Base-by-base conservation (phyloP, 192 early-diverging fungal species). In the Podila clonocystis region DNA sequence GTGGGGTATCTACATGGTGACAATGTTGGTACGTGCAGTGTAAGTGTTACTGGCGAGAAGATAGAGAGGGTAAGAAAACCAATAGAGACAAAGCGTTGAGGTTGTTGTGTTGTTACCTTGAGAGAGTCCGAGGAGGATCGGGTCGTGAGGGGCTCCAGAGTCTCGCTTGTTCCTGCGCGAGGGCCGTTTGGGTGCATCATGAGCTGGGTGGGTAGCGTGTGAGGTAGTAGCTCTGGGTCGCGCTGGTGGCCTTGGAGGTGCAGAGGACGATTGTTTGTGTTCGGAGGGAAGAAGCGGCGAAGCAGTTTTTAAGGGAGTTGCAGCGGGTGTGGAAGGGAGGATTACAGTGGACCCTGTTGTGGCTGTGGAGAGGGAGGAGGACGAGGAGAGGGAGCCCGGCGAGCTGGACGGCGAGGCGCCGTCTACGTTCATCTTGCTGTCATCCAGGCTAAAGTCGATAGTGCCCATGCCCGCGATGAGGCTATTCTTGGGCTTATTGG, bases 1-100 rank as follows among this genome's bases (percentile, higher is more conserved):
- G 34, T 29, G 75, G 67, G 26, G 74, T 67, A 33, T 66, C 75
- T 78, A 67, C 3, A 50, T 52, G 5, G 48, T 26, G n/a, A 6
- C 8, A 11, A 55, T 24, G 22, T 9, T 22, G 22, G 52, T 24
- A 11, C 26, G 24, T 55, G 6, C 0, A 2, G n/a, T 55, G 52
- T 55, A 22, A 55, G 6, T 55, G 26, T 26, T 26, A 1, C 2
- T n/a, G 52, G 11, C 12, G 4, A 24, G 52, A 22, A 22, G 52
- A 55, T 1, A 11, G n/a, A 26, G 50, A 26, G 52, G 52, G 2
- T 20, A 11, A 22, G 19, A 17, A 52, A 24, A 55, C 50, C n/a
- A 52, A 1, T 9, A 11, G 34, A 4, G 17, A 15, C 13, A 1
- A 15, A 45, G 41, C 13, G 41, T 12, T 15, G 41, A 2, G 15